phyloP scores from a whole-genome alignment of 306 rosid genomes.

The Sphenostylis stenocarpa region DNA sequence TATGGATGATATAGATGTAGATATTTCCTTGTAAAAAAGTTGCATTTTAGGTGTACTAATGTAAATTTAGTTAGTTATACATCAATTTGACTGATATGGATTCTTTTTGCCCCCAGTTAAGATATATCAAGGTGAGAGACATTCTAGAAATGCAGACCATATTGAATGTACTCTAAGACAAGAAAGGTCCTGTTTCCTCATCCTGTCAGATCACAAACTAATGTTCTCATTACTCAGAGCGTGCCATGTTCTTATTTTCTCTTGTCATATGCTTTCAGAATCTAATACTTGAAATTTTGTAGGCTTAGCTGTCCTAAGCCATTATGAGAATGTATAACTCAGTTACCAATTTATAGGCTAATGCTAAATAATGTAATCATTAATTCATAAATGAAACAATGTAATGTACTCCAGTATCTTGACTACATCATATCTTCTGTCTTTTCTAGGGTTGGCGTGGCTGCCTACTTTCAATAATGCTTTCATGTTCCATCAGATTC shows the following conservation, averaged over 20 bases:
- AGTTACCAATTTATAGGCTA: neutral
- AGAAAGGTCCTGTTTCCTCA: constrained; percentile 11
- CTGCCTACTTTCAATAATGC: constrained; percentile 34
- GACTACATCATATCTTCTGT: neutral
- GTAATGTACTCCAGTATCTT: neutral
- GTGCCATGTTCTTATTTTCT: neutral
- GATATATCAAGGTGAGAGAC: constrained; percentile 23
- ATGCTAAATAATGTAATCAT: neutral
- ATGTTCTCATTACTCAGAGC: neutral
- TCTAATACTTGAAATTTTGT: constrained; percentile 1
- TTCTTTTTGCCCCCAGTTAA: neutral
- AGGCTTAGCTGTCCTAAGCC: no score
- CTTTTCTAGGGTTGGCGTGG: neutral
- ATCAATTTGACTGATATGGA: neutral
- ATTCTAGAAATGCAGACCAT: constrained; percentile 28
- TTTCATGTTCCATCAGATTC: neutral
- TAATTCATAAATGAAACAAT: constrained; percentile 2
- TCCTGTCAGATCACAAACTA: constrained; percentile 12
- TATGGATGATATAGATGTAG: neutral
- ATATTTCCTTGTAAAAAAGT: neutral
- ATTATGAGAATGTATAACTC: neutral
- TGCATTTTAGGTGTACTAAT: neutral
- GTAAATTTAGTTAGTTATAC: neutral
- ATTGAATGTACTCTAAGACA: constrained; percentile 2
- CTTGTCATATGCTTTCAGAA: neutral